Evolutionary conservation across 139 green algal species (phyloP).

Genomic region (Chlorella sorokiniana): DNA sequence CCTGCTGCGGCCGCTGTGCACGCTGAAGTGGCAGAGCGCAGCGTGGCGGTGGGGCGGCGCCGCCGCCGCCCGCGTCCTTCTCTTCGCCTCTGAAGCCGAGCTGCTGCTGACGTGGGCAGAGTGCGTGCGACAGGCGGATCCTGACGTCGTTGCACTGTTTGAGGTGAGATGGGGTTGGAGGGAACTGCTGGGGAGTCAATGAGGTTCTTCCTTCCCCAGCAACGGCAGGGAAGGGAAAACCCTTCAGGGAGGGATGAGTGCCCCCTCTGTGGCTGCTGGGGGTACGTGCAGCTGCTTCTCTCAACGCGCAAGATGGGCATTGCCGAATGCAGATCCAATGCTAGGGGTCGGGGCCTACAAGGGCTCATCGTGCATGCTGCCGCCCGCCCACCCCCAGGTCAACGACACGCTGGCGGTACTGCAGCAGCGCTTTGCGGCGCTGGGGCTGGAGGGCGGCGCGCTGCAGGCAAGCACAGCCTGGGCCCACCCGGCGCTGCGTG

Average conservation of each 20-base stretch:
- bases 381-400: conserved; percentile 56
- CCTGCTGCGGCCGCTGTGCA: not conserved
- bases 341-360: too few species aligned
- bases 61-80: conserved; percentile 1
- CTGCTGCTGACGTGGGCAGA: conserved; percentile 65
- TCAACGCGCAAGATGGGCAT: too few species aligned
- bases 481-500: not conserved
- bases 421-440: conserved; percentile 52
- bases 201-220: too few species aligned
- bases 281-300: too few species aligned
- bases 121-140: conserved; percentile 55
- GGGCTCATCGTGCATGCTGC: too few species aligned
- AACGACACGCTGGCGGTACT: conserved; percentile 72
- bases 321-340: too few species aligned
- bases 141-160: conserved; percentile 68
- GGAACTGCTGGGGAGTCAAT: too few species aligned
- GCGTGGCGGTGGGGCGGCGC: not conserved
- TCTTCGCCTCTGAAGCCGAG: conserved; percentile 45
- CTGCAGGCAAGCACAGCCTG: conserved; percentile 10
- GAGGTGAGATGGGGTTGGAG: conserved; percentile 49
- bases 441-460: conserved; percentile 47
- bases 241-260: too few species aligned
- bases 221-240: too few species aligned
- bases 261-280: too few species aligned
- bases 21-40: not conserved